phyloP scores from a whole-genome alignment of 208 protist species.

The Leishmania guyanensis region DNA sequence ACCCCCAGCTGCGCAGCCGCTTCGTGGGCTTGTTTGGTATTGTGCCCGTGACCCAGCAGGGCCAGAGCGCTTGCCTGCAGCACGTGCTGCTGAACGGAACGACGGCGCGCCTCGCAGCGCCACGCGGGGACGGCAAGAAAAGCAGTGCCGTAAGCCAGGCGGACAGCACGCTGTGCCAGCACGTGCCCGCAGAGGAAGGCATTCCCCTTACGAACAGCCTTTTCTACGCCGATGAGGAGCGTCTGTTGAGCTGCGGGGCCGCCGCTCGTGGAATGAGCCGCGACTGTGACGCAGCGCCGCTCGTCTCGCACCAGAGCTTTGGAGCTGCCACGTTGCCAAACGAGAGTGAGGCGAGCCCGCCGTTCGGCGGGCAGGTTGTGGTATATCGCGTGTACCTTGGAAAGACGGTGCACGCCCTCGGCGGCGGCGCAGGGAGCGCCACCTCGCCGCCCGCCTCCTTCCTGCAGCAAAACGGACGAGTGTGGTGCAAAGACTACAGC shows the following conservation, averaged over 20 bases:
- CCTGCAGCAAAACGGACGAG: conserved; percentile 32
- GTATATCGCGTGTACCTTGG: conserved; percentile 32
- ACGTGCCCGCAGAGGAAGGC: conserved; percentile 44
- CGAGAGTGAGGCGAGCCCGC: not conserved
- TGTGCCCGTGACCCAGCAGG: conserved; percentile 35
- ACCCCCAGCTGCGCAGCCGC: conserved; percentile 55
- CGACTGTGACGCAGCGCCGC: not conserved
- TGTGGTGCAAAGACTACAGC: conserved; percentile 57
- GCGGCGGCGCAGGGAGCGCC: conserved; percentile 5
- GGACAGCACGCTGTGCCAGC: conserved; percentile 3
- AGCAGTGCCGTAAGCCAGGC: not conserved
- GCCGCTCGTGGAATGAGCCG: not conserved
- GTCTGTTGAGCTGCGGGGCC: conserved; percentile 40
- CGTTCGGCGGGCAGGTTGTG: conserved; percentile 32
- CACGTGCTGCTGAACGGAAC: conserved; percentile 45
- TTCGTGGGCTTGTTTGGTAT: conserved; percentile 87
- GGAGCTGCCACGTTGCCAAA: not conserved
- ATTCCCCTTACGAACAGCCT: conserved; percentile 90
- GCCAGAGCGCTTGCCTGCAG: conserved; percentile 50
- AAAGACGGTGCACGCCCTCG: conserved; percentile 33
- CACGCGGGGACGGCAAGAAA: conserved; percentile 11
- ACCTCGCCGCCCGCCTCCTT: conserved; percentile 16
- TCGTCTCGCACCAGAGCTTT: conserved; percentile 6
- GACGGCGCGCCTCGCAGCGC: not conserved
- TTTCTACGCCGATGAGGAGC: conserved; percentile 81